Conservation (phyloP, 352 stramenopile genomes). For the Phytopythium ostracodes region DNA sequence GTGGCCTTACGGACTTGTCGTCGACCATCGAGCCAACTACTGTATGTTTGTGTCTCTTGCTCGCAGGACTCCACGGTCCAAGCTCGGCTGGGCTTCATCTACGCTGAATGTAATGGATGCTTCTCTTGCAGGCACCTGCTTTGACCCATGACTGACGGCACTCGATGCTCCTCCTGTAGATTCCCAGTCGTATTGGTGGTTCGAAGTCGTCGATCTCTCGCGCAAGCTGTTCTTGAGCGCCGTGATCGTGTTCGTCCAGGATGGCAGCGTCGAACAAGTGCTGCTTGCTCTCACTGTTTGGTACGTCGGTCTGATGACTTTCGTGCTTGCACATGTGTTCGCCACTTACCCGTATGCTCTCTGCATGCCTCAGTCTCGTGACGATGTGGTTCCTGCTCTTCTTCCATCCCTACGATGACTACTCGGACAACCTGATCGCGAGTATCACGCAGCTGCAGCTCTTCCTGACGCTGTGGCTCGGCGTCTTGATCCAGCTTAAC, state of each 20-base stretch:
- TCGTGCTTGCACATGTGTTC: neutral
- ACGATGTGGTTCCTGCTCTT: conserved; percentile 80
- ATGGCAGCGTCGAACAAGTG: conserved; percentile 66
- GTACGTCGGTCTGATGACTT: conserved; percentile 12
- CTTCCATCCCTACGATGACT: conserved; percentile 71
- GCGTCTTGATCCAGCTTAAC: conserved; percentile 70
- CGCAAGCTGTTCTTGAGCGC: conserved; percentile 72
- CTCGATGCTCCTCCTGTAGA: conserved; percentile 26
- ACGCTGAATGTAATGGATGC: conserved; percentile 53
- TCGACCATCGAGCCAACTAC: neutral
- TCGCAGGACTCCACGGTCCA: conserved; percentile 61
- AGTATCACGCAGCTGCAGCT: conserved; percentile 75
- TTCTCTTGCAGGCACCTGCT: neutral
- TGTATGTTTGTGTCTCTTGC: neutral
- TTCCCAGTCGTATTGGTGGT: conserved; percentile 69
- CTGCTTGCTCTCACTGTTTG: conserved; percentile 63
- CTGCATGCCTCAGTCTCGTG: conserved; percentile 22
- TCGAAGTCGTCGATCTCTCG: conserved; percentile 75
- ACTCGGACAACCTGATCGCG: conserved; percentile 67
- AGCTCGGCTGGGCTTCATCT: conserved; percentile 71
- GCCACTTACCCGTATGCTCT: too few species aligned
- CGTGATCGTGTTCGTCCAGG: conserved; percentile 72
- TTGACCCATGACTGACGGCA: neutral
- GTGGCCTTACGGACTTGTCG: neutral
- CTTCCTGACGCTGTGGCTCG: conserved; percentile 80